phyloP scores from a whole-genome alignment of 305 asterid genomes.

The Ilex paraguariensis region DNA sequence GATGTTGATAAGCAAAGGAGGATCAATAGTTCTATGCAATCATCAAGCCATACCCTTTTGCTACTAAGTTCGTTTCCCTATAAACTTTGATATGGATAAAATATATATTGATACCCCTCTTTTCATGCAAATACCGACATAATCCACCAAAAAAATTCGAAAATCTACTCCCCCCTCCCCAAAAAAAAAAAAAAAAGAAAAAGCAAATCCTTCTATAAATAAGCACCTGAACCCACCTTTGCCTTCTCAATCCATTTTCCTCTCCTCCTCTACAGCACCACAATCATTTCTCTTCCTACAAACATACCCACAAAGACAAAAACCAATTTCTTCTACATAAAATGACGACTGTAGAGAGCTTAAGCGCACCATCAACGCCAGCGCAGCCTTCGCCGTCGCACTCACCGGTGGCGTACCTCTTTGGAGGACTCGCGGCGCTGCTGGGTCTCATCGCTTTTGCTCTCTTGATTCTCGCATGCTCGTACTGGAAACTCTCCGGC shows the following conservation, averaged over 20 bases:
- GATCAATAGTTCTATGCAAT: too few species aligned
- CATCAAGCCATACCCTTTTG: too few species aligned
- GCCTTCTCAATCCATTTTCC: slow-evolving; percentile 6
- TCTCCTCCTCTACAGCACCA: neutral
- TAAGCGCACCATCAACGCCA: slow-evolving; percentile 18
- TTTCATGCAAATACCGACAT: too few species aligned
- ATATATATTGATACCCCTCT: too few species aligned
- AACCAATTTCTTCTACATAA: too few species aligned
- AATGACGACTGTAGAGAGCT: slow-evolving; percentile 33
- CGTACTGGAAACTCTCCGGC: slow-evolving; percentile 76
- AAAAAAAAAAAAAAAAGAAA: too few species aligned
- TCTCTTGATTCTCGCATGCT: slow-evolving; percentile 71
- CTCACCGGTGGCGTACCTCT: slow-evolving; percentile 89
- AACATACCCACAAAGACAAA: too few species aligned
- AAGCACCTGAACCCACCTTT: slow-evolving; percentile 17
- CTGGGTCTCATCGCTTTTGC: slow-evolving; percentile 85
- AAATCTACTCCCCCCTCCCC: too few species aligned
- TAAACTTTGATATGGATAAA: too few species aligned
- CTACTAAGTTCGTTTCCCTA: too few species aligned
- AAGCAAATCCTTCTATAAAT: slow-evolving; percentile 29
- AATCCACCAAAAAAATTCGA: too few species aligned
- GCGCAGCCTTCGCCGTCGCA: slow-evolving; percentile 65
- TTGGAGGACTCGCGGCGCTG: slow-evolving; percentile 92
- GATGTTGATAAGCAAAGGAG: too few species aligned
- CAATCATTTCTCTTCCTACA: neutral